Evolutionary conservation across 768 basidiomycete species (phyloP), one percentile per base, ranked within the genome.

Genomic region (Candolleomyces efflorescens): DNA sequence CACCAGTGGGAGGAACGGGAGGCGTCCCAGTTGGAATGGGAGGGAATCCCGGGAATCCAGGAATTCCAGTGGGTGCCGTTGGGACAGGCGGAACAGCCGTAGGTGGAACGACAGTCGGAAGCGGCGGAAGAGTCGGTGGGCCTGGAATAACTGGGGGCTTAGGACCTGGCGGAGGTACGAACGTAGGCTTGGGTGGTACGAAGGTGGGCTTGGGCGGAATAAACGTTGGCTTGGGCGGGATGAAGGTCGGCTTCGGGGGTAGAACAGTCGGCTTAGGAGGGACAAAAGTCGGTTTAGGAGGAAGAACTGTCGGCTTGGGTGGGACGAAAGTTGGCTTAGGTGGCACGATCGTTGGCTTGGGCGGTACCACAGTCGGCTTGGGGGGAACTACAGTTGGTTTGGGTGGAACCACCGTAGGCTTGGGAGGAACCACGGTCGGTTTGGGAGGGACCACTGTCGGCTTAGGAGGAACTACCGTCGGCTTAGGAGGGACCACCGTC

Each of bases 251-350:
- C 54, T 55, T 55, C 26, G 54, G 54, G 50, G 55, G 54, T 7
- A 46, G 11, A 24, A 22, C 5, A 12, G 48, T 49, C 13, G 48
- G 48, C 45, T 13, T 13, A 18, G 45, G 45, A 22, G 12, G 45
- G 20, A 22, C 11, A 46, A 46, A 6, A 9, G 45, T 22, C 13
- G 48, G 48, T 24, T 49, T 49, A 22, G 48, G 48, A 26, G 48
- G 48, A 10, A 49, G n/a, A 4, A 50, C 47, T 11, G 55, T 10
- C 12, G 55, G 55, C 37, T 56, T 56, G 37, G 55, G 55, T 10
- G 55, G 55, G 13, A 39, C 46, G 47, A 50, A 23, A n/a, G 55
- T 49, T 12, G 55, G 55, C 47, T 56, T 56, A 47, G 55, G 55
- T 26, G 48, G 48, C 18, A 49, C 4, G 20, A 49, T 24, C 7